phyloP scores from a whole-genome alignment of 1,139 yeast genomes.

The Geotrichum reessii region DNA sequence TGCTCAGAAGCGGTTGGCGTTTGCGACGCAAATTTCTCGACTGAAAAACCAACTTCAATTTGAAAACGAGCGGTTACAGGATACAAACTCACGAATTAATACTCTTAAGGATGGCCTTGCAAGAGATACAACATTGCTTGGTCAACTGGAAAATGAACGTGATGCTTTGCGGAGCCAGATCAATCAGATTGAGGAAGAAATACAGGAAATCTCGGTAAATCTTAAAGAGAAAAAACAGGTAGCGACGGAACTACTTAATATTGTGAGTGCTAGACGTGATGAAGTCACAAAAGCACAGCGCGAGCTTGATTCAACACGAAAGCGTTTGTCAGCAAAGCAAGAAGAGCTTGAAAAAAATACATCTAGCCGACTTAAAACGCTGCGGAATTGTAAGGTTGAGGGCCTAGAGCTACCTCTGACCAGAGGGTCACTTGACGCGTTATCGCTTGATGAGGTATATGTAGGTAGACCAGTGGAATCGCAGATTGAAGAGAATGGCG shows the following conservation, averaged over 20 bases:
- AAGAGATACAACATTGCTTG: slow-evolving; percentile 28
- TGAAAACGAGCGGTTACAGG: slow-evolving; percentile 53
- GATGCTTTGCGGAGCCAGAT: slow-evolving; percentile 12
- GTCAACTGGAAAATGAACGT: slow-evolving; percentile 21
- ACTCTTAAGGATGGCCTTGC: slow-evolving; percentile 37
- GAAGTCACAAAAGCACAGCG: slow-evolving; percentile 16
- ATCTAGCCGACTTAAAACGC: slow-evolving; percentile 53
- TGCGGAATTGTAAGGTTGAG: slow-evolving; percentile 73
- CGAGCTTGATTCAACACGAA: slow-evolving; percentile 24
- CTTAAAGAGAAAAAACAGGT: slow-evolving; percentile 34
- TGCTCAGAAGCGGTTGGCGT: slow-evolving; percentile 59
- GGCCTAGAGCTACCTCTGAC: slow-evolving; percentile 59
- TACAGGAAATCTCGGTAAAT: slow-evolving; percentile 33
- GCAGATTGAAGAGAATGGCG: slow-evolving; percentile 22
- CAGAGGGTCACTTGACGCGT: slow-evolving; percentile 52
- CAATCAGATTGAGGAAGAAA: slow-evolving; percentile 27
- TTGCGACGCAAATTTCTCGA: slow-evolving; percentile 54
- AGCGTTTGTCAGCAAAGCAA: slow-evolving; percentile 41
- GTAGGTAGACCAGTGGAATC: slow-evolving; percentile 13
- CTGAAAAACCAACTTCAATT: slow-evolving; percentile 58
- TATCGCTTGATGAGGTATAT: slow-evolving; percentile 38
- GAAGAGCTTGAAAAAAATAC: slow-evolving; percentile 53
- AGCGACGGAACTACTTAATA: slow-evolving; percentile 19
- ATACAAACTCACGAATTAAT: slow-evolving; percentile 44
- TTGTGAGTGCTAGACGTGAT: slow-evolving; percentile 9